A percentile compares a stretch with the other conserved stretches of the same genome.
Conservation (phyloP, 1,284 basidiomycete genomes). For the Marasmius fiardii region DNA sequence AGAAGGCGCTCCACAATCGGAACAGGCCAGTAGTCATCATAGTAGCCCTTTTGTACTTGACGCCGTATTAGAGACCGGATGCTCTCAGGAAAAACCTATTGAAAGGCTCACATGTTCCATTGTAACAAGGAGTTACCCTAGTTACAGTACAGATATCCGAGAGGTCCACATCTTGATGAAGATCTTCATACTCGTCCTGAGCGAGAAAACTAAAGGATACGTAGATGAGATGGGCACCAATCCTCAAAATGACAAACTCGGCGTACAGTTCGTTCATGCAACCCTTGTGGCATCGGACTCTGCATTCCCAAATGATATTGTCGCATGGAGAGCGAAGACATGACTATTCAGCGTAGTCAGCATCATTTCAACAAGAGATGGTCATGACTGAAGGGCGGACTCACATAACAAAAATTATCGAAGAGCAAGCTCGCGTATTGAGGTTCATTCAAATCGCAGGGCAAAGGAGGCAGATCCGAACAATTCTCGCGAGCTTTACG, state of each 20-base stretch:
- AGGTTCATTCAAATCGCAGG: conserved; percentile 5
- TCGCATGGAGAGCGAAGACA: background rate
- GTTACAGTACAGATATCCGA: too few relatives aligned
- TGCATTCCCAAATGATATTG: background rate
- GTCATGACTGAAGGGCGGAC: too few relatives aligned
- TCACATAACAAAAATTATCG: background rate
- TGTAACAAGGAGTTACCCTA: too few relatives aligned
- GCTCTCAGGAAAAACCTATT: background rate
- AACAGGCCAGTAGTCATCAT: background rate
- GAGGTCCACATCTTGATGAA: background rate
- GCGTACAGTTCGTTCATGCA: background rate
- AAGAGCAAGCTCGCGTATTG: conserved; percentile 5
- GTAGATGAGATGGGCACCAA: background rate
- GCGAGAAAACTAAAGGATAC: background rate
- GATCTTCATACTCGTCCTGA: background rate
- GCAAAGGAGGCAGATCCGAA: background rate
- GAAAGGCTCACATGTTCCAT: background rate
- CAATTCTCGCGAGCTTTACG: background rate
- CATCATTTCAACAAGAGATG: background rate
- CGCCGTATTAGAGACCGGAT: background rate
- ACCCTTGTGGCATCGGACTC: background rate
- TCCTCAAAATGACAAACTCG: background rate
- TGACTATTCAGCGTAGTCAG: background rate
- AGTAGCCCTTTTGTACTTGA: background rate
- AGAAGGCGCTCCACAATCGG: background rate